These are phyloP conservation scores for Lathyrus tuberosus DNA, from an alignment of 306 rosid genomes.

Conservation along the genomic window DNA sequence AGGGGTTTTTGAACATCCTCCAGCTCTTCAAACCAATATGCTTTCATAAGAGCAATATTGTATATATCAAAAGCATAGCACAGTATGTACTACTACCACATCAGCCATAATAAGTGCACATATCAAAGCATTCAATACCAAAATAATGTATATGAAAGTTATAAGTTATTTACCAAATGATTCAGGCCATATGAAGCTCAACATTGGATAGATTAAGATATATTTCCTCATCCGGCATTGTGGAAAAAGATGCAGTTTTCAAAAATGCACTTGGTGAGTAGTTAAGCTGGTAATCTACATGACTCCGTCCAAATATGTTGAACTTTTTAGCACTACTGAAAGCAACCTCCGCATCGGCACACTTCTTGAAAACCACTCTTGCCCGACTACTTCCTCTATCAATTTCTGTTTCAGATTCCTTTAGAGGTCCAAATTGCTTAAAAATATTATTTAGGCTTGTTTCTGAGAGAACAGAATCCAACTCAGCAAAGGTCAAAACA, in stretches of 20 bases:
- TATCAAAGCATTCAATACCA: conserved; percentile 26
- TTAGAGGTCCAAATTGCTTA: conserved; percentile 83
- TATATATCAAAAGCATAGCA: conserved; percentile 25
- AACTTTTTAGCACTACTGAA: conserved; percentile 79
- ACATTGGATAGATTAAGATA: conserved; percentile 66
- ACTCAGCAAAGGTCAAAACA: conserved; percentile 76
- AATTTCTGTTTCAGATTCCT: conserved; percentile 88
- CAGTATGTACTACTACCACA: neutral
- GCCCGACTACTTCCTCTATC: conserved; percentile 79
- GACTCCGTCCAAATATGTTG: conserved; percentile 74
- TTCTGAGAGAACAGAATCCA: conserved; percentile 79
- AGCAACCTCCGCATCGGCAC: conserved; percentile 82
- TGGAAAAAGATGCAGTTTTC: conserved; percentile 58
- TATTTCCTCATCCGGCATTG: conserved; percentile 73
- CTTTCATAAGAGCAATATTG: conserved; percentile 10
- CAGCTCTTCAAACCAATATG: conserved; percentile 7
- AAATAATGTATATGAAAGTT: conserved; percentile 22
- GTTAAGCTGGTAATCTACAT: conserved; percentile 80
- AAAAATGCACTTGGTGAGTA: conserved; percentile 68
- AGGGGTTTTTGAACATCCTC: conserved; percentile 24
- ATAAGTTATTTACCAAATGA: conserved; percentile 47
- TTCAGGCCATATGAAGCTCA: conserved; percentile 59
- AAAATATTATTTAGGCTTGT: conserved; percentile 72
- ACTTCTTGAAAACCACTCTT: conserved; percentile 80
- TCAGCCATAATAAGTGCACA: conserved; percentile 4